Conservation (phyloP, 345 rosid genomes). For the Euphorbia pulcherrima region DNA sequence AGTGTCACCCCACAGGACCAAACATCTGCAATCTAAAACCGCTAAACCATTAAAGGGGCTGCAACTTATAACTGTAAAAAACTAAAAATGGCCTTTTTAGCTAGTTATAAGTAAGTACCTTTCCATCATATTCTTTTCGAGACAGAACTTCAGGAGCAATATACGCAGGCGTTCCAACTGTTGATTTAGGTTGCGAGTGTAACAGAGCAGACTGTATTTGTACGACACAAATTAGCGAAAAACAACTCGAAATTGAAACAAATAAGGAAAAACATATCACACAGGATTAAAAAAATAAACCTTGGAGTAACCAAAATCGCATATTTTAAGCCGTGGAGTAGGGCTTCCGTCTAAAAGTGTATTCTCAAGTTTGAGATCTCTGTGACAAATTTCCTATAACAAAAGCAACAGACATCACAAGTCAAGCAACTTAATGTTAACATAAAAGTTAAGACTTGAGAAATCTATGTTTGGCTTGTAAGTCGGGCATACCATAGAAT, state of each 20-base stretch:
- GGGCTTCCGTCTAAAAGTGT: slow-evolving; percentile 61
- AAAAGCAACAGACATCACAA: slow-evolving; percentile 7
- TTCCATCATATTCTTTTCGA: slow-evolving; percentile 65
- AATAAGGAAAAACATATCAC: background rate
- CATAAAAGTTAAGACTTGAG: background rate
- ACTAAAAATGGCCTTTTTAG: background rate
- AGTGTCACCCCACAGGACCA: slow-evolving; percentile 82
- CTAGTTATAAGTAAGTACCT: slow-evolving; percentile 36
- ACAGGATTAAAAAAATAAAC: slow-evolving; percentile 17
- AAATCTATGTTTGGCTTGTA: no score
- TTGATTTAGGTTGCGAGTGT: slow-evolving; percentile 69
- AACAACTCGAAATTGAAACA: background rate
- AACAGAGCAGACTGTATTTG: slow-evolving; percentile 52
- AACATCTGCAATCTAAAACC: slow-evolving; percentile 58
- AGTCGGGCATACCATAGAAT: slow-evolving; percentile 50
- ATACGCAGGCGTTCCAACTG: slow-evolving; percentile 75
- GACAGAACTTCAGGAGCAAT: slow-evolving; percentile 72
- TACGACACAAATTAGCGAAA: background rate
- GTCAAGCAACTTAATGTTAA: background rate
- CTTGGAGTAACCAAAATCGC: slow-evolving; percentile 65
- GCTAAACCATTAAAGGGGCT: slow-evolving; percentile 12
- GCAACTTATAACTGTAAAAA: background rate
- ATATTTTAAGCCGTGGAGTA: slow-evolving; percentile 53
- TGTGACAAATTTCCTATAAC: slow-evolving; percentile 55
- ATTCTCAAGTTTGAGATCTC: slow-evolving; percentile 59